These are phyloP conservation scores for Phaeophleospora eucalypticola DNA, from an alignment of 2,329 filamentous ascomycete genomes.

Conservation along the genomic window DNA sequence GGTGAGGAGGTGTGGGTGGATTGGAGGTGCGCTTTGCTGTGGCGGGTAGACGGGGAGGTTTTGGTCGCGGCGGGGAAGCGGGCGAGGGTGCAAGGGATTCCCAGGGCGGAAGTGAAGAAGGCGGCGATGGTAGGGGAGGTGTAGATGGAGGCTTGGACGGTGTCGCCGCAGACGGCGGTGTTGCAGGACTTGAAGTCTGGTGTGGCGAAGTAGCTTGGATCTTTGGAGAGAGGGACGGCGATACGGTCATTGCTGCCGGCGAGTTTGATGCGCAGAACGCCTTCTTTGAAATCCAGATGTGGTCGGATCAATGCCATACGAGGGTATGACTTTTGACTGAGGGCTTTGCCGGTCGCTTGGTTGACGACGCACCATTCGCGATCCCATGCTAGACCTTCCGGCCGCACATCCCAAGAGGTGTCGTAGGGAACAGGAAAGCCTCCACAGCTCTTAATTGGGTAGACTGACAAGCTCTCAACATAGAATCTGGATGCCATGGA, in stretches of 20 bases:
- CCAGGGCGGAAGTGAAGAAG: constrained; percentile 75
- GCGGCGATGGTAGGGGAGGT: constrained; percentile 58
- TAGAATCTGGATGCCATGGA: constrained; percentile 27
- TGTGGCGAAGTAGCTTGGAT: constrained; percentile 55
- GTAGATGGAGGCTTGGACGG: constrained; percentile 68
- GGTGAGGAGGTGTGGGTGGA: constrained; percentile 30
- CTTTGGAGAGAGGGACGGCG: constrained; percentile 60
- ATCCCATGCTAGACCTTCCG: constrained; percentile 88
- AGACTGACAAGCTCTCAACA: constrained; percentile 57
- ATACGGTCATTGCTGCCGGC: constrained; percentile 35
- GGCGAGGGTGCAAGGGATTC: constrained; percentile 76
- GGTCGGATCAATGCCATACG: constrained; percentile 82
- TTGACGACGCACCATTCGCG: constrained; percentile 95
- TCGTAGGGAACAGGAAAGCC: constrained; percentile 66
- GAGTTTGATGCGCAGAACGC: constrained; percentile 58
- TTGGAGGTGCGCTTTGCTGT: constrained; percentile 65
- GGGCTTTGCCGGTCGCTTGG: constrained; percentile 72
- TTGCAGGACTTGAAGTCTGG: constrained; percentile 32
- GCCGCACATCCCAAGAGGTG: constrained; percentile 68
- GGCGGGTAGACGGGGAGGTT: constrained; percentile 57
- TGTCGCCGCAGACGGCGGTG: constrained; percentile 79
- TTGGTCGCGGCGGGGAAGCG: constrained; percentile 66
- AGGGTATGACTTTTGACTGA: constrained; percentile 86
- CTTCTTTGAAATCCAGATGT: constrained; percentile 63
- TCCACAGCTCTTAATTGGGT: constrained; percentile 91